Base-by-base conservation (phyloP, 116 monocot genomes). In the Zostera marina region DNA sequence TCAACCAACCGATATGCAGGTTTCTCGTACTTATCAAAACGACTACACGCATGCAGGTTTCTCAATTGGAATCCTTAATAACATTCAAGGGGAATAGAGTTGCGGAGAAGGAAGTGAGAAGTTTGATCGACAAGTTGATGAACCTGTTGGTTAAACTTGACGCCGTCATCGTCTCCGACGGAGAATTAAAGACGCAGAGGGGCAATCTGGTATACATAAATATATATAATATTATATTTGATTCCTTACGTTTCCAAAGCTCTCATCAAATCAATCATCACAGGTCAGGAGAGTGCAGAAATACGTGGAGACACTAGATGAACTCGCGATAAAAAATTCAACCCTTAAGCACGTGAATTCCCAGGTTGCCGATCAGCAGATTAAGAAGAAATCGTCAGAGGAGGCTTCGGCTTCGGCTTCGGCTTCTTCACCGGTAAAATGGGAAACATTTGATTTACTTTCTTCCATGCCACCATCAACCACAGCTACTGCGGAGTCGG, bases 211-310 rank as follows among this genome's bases (percentile, higher is more conserved):
- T 88, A 20, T 23, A 10, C 1, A 3, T 9, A 1, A 15, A 22
- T 14, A 17, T 20, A 49, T 15, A 15, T 15, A 49, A 17, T 2
- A 45, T 21, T 6, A 7, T 17, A 20, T 23, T 47, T 40, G 42
- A 8, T 58, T 16, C 58, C 14, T 58, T 16, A 40, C 14, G 11
- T 16, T 41, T 41, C 41, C n/a, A 41, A 11, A 20, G 60, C 16
- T 58, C n/a, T 40, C 0, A 5, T 41, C 16, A 8, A 14, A 40
- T 58, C 26, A 8, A 41, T n/a, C 41, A 20, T 38, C 53, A 60
- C 62, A 91, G 91, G 79, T 77, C 20, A 75, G 66, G 65, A 73
- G 81, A 70, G 81, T 93, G 47, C 87, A 84, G 67, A 93, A 79
- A 70, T 84, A 70, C 22, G 84, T 93, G 12, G 92, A 87, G 60